These are phyloP conservation scores for Blastobotrys muscicola DNA, from an alignment of 805 yeast genomes.

Conservation along the genomic window DNA sequence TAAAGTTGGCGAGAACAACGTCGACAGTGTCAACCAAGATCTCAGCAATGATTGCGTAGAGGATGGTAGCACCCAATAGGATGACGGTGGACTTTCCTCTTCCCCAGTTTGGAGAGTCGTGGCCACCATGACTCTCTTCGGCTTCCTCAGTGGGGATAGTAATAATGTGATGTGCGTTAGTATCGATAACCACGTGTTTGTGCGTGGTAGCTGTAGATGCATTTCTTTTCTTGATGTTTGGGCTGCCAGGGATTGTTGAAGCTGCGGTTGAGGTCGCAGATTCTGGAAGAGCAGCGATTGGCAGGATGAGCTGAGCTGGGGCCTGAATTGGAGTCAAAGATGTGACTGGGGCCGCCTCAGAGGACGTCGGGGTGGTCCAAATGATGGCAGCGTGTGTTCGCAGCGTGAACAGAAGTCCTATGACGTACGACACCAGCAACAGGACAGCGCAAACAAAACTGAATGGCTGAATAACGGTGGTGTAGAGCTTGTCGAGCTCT, in stretches of 20 bases:
- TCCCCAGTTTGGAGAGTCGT: slow-evolving; percentile 97
- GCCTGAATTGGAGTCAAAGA: background rate
- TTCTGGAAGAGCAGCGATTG: background rate
- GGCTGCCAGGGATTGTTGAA: too few relatives aligned
- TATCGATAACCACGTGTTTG: slow-evolving; percentile 2
- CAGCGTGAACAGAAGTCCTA: slow-evolving; percentile 87
- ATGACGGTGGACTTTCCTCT: slow-evolving; percentile 74
- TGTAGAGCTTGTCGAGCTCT: slow-evolving; percentile 57
- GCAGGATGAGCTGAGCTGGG: background rate
- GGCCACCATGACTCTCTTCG: slow-evolving; percentile 46
- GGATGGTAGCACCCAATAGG: slow-evolving; percentile 69
- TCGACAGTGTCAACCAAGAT: slow-evolving; percentile 89
- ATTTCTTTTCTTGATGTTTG: too few relatives aligned
- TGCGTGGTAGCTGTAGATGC: slow-evolving; percentile 1
- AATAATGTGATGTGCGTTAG: background rate
- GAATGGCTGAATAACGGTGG: slow-evolving; percentile 67
- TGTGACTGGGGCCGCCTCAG: slow-evolving; percentile 25
- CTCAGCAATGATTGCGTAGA: slow-evolving; percentile 91
- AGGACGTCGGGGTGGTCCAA: slow-evolving; percentile 65
- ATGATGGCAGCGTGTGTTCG: slow-evolving; percentile 94
- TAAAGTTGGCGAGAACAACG: slow-evolving; percentile 63
- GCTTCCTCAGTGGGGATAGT: slow-evolving; percentile 2
- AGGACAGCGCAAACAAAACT: slow-evolving; percentile 70
- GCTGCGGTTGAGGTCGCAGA: background rate
- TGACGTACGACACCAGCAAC: slow-evolving; percentile 71